A percentile compares a stretch with the other conserved stretches of the same genome.
Evolutionary conservation across 768 basidiomycete genomes (phyloP).

Genomic region (Rhizopogon vinicolor): DNA sequence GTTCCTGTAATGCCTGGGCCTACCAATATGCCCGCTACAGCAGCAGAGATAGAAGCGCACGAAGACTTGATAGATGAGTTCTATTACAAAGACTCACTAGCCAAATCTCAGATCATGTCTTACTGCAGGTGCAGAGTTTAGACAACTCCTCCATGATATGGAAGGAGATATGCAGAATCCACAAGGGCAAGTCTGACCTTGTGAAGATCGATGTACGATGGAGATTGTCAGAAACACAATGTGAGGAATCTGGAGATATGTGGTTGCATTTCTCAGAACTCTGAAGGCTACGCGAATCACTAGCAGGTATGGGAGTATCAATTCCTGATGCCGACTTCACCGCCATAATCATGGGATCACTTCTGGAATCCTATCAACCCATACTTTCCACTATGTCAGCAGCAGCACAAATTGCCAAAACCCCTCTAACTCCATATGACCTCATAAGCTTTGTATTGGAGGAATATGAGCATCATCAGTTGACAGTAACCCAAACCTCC

Average conservation of each 20-base stretch:
- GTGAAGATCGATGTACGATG: too few relatives aligned
- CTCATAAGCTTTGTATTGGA: conserved; percentile 13
- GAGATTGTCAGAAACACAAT: too few relatives aligned
- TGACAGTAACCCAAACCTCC: neutral
- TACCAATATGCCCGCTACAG: too few relatives aligned
- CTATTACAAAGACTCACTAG: conserved; percentile 13
- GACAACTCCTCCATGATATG: neutral
- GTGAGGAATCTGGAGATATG: too few relatives aligned
- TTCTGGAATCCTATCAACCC: conserved; percentile 17
- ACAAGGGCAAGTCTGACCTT: too few relatives aligned
- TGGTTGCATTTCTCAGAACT: too few relatives aligned
- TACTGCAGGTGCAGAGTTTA: conserved; percentile 11
- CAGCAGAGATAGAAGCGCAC: too few relatives aligned
- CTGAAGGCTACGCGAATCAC: too few relatives aligned
- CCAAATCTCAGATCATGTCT: conserved; percentile 19
- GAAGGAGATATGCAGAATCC: too few relatives aligned
- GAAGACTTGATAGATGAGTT: too few relatives aligned
- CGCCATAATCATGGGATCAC: conserved; percentile 19
- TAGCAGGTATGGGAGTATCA: too few relatives aligned
- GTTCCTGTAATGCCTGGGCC: too few relatives aligned
- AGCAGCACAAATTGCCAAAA: conserved; percentile 4
- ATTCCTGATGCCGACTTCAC: conserved; percentile 4
- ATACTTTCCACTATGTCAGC: conserved; percentile 16
- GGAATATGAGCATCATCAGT: conserved; percentile 7
- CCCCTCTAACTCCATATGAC: conserved; percentile 6